A percentile compares a stretch with the other conserved stretches of the same genome.
Evolutionary conservation across 805 yeast species (phyloP).

Genomic region (Candida chilensis): DNA sequence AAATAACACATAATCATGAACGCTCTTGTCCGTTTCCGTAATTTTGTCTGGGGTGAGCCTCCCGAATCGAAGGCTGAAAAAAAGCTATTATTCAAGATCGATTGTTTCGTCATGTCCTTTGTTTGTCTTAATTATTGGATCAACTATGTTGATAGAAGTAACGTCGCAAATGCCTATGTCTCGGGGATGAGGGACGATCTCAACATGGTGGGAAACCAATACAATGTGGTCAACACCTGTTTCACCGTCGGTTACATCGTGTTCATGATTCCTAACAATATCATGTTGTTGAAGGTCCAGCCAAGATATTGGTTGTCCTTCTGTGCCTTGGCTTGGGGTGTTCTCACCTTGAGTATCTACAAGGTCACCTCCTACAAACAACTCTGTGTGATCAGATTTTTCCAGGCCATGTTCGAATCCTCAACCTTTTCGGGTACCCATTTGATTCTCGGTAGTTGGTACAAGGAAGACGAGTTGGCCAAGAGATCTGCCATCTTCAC

Average conservation of each 20-base stretch:
- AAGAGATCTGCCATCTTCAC: slow-evolving; percentile 47
- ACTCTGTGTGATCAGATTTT: slow-evolving; percentile 48
- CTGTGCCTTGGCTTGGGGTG: slow-evolving; percentile 49
- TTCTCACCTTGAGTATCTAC: slow-evolving; percentile 41
- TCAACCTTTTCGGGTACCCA: slow-evolving; percentile 49
- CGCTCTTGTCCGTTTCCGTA: slow-evolving; percentile 3
- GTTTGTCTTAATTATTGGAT: slow-evolving; percentile 32
- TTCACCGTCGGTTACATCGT: slow-evolving; percentile 55
- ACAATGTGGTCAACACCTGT: slow-evolving; percentile 42
- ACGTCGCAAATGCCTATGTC: slow-evolving; percentile 52
- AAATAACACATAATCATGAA: background rate
- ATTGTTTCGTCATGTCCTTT: slow-evolving; percentile 31
- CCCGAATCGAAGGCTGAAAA: slow-evolving; percentile 20
- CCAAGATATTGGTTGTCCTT: slow-evolving; percentile 51
- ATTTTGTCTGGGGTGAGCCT: slow-evolving; percentile 19
- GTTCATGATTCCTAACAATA: slow-evolving; percentile 54
- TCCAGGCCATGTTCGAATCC: slow-evolving; percentile 53
- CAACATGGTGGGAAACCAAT: slow-evolving; percentile 35
- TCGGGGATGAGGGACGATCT: slow-evolving; percentile 57
- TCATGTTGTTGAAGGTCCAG: slow-evolving; percentile 38
- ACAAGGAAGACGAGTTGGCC: slow-evolving; percentile 35
- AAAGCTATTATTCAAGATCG: slow-evolving; percentile 21
- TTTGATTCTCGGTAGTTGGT: slow-evolving; percentile 45
- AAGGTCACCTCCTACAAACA: slow-evolving; percentile 36
- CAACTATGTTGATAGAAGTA: slow-evolving; percentile 52